Evolutionary conservation across 148 eudicot species (phyloP).

Genomic region (Dianthus caryophyllus): DNA sequence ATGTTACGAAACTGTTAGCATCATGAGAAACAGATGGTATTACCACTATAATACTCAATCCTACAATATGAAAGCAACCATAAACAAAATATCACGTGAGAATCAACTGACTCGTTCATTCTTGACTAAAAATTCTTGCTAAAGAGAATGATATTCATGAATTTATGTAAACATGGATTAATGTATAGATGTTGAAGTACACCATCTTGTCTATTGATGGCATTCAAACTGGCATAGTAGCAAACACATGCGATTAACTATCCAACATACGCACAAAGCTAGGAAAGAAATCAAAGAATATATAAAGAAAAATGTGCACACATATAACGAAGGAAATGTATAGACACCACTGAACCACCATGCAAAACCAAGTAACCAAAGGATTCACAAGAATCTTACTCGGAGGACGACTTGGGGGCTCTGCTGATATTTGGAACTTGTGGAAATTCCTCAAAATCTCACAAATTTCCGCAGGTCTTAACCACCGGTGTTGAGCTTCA

Average conservation of each 20-base stretch:
- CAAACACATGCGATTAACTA: neutral
- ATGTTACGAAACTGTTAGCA: constrained; percentile 9
- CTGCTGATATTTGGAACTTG: constrained; percentile 49
- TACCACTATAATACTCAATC: neutral
- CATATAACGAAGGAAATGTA: neutral
- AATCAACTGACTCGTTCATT: neutral
- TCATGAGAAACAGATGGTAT: neutral
- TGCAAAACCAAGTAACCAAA: constrained; percentile 11
- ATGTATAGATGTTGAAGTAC: neutral
- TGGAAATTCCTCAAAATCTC: constrained; percentile 52
- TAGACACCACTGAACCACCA: neutral
- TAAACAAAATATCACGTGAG: too few relatives aligned
- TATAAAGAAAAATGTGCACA: neutral
- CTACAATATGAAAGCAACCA: too few relatives aligned
- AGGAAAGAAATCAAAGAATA: neutral
- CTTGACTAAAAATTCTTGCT: neutral
- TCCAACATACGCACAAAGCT: neutral
- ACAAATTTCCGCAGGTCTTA: constrained; percentile 72
- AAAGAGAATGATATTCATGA: neutral
- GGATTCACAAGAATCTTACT: constrained; percentile 26
- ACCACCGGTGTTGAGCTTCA: constrained; percentile 72
- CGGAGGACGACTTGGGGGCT: constrained; percentile 57
- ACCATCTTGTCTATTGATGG: neutral
- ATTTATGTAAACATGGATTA: neutral
- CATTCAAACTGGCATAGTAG: neutral